These are phyloP conservation scores for Arthroderma uncinatum DNA, from an alignment of 2,329 filamentous ascomycete genomes.

Conservation along the genomic window DNA sequence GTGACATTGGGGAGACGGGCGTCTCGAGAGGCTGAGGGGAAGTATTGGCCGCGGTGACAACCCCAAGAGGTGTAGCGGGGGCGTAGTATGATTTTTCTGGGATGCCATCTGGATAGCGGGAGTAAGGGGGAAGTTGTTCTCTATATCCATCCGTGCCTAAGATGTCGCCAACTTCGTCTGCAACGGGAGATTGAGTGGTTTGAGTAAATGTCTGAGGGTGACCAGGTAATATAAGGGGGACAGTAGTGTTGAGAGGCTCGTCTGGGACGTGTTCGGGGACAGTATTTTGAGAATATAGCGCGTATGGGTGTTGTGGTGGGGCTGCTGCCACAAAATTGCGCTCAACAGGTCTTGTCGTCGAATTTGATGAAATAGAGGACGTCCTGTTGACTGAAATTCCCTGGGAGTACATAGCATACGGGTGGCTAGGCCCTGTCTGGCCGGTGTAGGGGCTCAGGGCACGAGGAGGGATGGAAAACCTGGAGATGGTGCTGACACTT, in stretches of 20 bases:
- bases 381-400: conserved; percentile 47
- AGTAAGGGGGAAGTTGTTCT: conserved; percentile 85
- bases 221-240: conserved; percentile 66
- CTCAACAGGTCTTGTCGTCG: conserved; percentile 51
- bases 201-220: conserved; percentile 56
- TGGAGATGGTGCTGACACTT: conserved; percentile 36
- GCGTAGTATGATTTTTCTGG: conserved; percentile 42
- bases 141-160: conserved; percentile 80
- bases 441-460: conserved; percentile 57
- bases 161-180: conserved; percentile 76
- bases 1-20: conserved; percentile 22
- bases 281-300: conserved; percentile 73
- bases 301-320: conserved; percentile 73
- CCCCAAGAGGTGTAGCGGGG: conserved; percentile 23
- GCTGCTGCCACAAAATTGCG: conserved; percentile 49
- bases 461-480: conserved; percentile 37
- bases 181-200: conserved; percentile 58
- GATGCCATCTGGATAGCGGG: conserved; percentile 72
- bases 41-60: conserved; percentile 37
- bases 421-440: conserved; percentile 64
- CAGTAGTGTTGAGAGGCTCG: conserved; percentile 21
- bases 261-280: conserved; percentile 45
- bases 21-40: conserved; percentile 32
- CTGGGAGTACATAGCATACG: conserved; percentile 76
- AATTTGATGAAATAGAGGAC: conserved; percentile 59